Evolutionary conservation across 371 early-diverging fungal species (phyloP).

Genomic region (Catenaria anguillulae): DNA sequence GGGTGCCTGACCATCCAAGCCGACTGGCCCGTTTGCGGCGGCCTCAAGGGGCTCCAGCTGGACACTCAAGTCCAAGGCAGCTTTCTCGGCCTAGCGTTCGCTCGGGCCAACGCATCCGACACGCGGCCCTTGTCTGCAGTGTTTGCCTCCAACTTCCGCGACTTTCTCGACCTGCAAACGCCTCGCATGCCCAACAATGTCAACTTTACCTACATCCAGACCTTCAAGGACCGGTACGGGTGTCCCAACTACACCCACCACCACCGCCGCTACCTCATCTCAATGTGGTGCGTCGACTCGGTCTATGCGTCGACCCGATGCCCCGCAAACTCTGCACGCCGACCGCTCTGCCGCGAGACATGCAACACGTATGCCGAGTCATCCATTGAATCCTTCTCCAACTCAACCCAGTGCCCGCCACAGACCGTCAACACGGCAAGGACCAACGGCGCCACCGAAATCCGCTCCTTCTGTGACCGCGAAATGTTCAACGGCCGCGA

Average conservation of each 20-base stretch:
- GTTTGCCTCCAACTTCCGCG: not conserved
- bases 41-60: not conserved
- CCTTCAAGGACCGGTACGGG: not conserved
- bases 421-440: not conserved
- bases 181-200: not conserved
- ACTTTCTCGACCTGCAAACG: not conserved
- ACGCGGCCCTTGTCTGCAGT: not conserved
- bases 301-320: not conserved
- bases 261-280: conserved; percentile 1
- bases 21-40: not conserved
- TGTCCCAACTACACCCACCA: conserved; percentile 4
- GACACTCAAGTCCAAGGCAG: not conserved
- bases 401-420: not conserved
- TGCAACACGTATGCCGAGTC: not conserved
- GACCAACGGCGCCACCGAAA: not conserved
- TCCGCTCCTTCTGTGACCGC: not conserved
- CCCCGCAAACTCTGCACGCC: no score
- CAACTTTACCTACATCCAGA: not conserved
- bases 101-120: not conserved
- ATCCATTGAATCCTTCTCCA: not conserved
- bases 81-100: not conserved
- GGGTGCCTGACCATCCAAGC: not conserved
- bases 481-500: not conserved
- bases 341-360: not conserved
- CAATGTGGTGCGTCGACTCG: conserved; percentile 2